Evolutionary conservation across 257 asterid species (phyloP).

Genomic region (Oldenlandia corymbosa): DNA sequence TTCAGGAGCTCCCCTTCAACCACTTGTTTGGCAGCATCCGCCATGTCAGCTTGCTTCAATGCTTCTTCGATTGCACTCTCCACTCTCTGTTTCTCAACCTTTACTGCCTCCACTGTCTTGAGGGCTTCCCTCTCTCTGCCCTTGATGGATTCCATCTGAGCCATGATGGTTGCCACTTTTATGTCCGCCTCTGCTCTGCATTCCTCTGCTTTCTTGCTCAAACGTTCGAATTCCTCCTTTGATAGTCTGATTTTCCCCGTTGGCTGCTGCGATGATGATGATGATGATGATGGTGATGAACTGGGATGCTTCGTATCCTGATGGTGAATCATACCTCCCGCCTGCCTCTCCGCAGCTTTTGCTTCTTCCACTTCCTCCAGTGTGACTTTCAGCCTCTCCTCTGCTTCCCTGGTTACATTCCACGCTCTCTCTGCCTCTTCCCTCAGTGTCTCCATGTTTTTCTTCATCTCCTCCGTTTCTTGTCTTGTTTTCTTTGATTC

Average conservation of each 20-base stretch:
- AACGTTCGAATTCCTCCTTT: conserved; percentile 18
- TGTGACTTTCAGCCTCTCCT: conserved; percentile 42
- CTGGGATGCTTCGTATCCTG: no score
- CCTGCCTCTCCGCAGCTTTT: conserved; percentile 45
- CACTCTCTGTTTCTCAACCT: conserved; percentile 14
- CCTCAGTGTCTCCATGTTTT: conserved; percentile 24
- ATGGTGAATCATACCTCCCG: conserved; percentile 36
- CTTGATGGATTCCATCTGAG: conserved; percentile 29
- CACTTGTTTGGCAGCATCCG: conserved; percentile 23
- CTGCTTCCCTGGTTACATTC: conserved; percentile 35
- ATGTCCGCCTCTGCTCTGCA: conserved; percentile 27
- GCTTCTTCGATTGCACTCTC: conserved; percentile 24
- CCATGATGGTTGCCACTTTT: conserved; percentile 36
- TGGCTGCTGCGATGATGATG: conserved; percentile 9
- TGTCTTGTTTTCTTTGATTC: conserved; percentile 36
- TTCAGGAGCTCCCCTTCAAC: conserved; percentile 20
- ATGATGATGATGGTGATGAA: no score
- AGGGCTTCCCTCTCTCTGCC: conserved; percentile 11
- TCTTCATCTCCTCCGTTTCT: conserved; percentile 41
- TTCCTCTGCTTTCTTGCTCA: conserved; percentile 20
- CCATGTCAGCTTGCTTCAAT: conserved; percentile 21
- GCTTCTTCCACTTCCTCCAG: conserved; percentile 47
- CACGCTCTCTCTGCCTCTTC: conserved; percentile 48
- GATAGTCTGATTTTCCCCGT: conserved; percentile 25
- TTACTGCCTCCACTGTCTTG: conserved; percentile 15